Conservation (phyloP, 2,329 filamentous ascomycete genomes). For the Sordariomycetes sp. region DNA sequence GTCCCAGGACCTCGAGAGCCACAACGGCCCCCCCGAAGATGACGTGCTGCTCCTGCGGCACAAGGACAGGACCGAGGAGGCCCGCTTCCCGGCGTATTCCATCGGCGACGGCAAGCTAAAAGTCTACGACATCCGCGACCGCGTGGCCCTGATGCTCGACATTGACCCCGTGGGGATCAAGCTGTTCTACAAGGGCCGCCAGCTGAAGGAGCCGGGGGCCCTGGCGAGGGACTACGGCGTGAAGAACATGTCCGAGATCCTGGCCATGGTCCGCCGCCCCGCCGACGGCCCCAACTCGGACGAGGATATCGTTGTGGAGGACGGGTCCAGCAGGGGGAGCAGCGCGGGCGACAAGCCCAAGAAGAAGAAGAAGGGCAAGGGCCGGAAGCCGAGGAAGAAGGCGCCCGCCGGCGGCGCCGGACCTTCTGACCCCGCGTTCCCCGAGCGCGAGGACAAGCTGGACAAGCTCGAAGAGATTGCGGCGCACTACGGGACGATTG, state of each 20-base stretch:
- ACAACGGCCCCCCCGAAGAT: constrained; percentile 35
- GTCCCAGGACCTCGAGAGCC: constrained; percentile 50
- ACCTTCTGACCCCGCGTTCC: not conserved
- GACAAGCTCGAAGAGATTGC: constrained; percentile 57
- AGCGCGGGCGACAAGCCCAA: constrained; percentile 13
- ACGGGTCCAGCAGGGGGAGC: constrained; percentile 16
- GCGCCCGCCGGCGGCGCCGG: constrained; percentile 17
- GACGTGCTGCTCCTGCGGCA: constrained; percentile 61
- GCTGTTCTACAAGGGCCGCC: constrained; percentile 60
- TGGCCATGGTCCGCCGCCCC: constrained; percentile 19
- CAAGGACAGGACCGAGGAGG: constrained; percentile 50
- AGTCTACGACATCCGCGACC: constrained; percentile 52
- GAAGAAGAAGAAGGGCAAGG: constrained; percentile 14
- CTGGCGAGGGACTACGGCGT: constrained; percentile 47
- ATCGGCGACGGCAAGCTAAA: constrained; percentile 62
- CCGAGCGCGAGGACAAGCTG: constrained; percentile 21
- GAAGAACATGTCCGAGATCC: constrained; percentile 45
- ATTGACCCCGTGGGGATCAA: constrained; percentile 47
- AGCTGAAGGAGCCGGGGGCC: constrained; percentile 50
- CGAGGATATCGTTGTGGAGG: constrained; percentile 31
- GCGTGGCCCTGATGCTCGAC: constrained; percentile 54
- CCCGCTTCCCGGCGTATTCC: constrained; percentile 62
- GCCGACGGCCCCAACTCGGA: constrained; percentile 21
- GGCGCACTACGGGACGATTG: constrained; percentile 47
- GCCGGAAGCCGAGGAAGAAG: constrained; percentile 28